Conservation (phyloP, 2,329 filamentous ascomycete species). For the Aspergillus pseudoterreus region DNA sequence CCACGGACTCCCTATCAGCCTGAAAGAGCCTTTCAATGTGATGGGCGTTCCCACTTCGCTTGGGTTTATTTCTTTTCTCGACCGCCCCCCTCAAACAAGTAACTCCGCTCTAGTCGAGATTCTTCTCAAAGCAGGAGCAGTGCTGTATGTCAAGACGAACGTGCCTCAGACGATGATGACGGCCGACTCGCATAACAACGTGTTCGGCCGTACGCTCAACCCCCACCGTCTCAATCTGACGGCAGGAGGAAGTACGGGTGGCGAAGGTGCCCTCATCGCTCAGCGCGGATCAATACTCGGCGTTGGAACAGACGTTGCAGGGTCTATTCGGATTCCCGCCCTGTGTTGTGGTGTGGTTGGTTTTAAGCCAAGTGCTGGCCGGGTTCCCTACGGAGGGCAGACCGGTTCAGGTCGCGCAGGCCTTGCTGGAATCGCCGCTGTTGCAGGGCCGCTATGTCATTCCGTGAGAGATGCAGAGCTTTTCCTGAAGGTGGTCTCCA, state of each 20-base stretch:
- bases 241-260: slow-evolving; percentile 22
- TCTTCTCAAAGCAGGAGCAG: slow-evolving; percentile 17
- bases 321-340: slow-evolving; percentile 32
- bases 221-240: slow-evolving; percentile 17
- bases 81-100: slow-evolving; percentile 6
- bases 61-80: slow-evolving; percentile 19
- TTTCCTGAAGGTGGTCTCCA: slow-evolving; percentile 7
- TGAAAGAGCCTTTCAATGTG: slow-evolving; percentile 26
- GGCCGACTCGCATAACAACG: slow-evolving; percentile 19
- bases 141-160: slow-evolving; percentile 28
- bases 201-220: slow-evolving; percentile 21
- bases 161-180: slow-evolving; percentile 26
- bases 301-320: slow-evolving; percentile 32
- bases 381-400: slow-evolving; percentile 25
- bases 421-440: slow-evolving; percentile 11
- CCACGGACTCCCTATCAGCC: slow-evolving; percentile 31
- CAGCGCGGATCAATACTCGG: slow-evolving; percentile 29
- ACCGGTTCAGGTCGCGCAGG: slow-evolving; percentile 14
- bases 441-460: slow-evolving; percentile 12
- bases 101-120: slow-evolving; percentile 17
- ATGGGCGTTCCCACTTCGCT: slow-evolving; percentile 16
- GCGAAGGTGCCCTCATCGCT: slow-evolving; percentile 31
- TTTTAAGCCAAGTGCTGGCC: slow-evolving; percentile 28
- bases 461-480: slow-evolving; percentile 13
- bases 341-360: slow-evolving; percentile 29